Percentiles rank a stretch among this genome's conserved stretches.
These are phyloP conservation scores for Globisporangium irregulare DNA, from an alignment of 352 stramenopile genomes.

Conservation along the genomic window DNA sequence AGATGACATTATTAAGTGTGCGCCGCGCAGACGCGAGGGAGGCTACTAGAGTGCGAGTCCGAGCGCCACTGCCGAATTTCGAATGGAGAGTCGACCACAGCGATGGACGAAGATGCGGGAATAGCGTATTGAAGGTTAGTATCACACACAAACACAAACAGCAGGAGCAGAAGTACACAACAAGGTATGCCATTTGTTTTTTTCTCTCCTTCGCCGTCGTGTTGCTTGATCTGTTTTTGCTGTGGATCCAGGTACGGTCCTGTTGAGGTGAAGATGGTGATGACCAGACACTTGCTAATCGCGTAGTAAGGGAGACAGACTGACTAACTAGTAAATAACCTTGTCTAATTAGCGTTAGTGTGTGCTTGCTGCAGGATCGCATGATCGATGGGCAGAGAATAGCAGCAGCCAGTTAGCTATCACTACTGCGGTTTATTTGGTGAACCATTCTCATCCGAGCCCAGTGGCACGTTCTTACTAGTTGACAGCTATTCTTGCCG, in stretches of 20 bases:
- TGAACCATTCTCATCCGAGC: background rate
- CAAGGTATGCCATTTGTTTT: constrained; percentile 7
- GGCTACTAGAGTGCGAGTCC: constrained; percentile 25
- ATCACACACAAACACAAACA: constrained; percentile 2
- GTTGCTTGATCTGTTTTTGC: background rate
- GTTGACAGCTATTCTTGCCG: background rate
- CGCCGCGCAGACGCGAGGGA: constrained; percentile 74
- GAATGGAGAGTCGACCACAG: no score
- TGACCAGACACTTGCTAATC: background rate
- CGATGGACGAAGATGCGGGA: background rate
- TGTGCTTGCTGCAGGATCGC: background rate
- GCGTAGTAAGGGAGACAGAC: background rate
- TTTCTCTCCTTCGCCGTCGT: background rate
- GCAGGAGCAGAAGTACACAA: constrained; percentile 9
- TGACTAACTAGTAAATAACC: no score
- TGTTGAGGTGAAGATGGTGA: no score
- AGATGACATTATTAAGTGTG: constrained; percentile 98
- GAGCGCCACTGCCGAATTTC: background rate
- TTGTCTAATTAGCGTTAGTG: background rate
- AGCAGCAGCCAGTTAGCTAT: background rate
- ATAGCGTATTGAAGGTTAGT: background rate
- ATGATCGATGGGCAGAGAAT: background rate
- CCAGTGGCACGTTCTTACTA: background rate
- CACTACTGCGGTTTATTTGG: no score
- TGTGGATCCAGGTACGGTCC: no score